Percentiles rank a stretch among this genome's conserved stretches.
These are phyloP conservation scores for Phylloporus scabripes DNA, from an alignment of 768 basidiomycete genomes.

Conservation along the genomic window DNA sequence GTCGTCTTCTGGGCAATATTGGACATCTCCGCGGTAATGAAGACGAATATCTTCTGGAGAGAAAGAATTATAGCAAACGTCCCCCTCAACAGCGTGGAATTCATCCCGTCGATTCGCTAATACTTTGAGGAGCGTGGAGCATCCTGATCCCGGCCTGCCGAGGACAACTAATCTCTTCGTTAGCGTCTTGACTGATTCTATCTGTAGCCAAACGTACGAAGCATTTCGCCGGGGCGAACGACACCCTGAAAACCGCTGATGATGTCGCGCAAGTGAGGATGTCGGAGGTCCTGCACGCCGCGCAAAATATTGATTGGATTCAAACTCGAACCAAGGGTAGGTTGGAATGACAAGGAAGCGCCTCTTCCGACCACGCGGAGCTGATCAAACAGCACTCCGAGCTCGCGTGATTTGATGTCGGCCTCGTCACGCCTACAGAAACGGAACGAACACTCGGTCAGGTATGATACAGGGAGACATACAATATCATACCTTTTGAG, in stretches of 20 bases:
- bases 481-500: slow-evolving; percentile 16
- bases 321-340: slow-evolving; percentile 58
- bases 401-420: slow-evolving; percentile 46
- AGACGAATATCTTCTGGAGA: slow-evolving; percentile 55
- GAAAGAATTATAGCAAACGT: slow-evolving; percentile 73
- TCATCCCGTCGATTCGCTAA: slow-evolving; percentile 72
- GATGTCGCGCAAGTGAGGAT: slow-evolving; percentile 58
- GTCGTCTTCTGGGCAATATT: slow-evolving; percentile 51
- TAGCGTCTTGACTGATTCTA: neutral
- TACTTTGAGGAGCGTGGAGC: slow-evolving; percentile 76
- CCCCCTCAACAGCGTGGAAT: slow-evolving; percentile 62
- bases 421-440: slow-evolving; percentile 41
- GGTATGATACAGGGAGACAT: neutral
- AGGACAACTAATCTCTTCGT: slow-evolving; percentile 55
- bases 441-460: neutral
- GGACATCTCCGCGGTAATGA: slow-evolving; percentile 72
- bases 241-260: slow-evolving; percentile 51
- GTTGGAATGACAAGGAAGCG: slow-evolving; percentile 46
- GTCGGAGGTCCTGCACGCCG: slow-evolving; percentile 41
- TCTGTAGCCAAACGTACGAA: slow-evolving; percentile 41
- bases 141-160: slow-evolving; percentile 81
- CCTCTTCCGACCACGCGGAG: slow-evolving; percentile 59
- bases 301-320: slow-evolving; percentile 45
- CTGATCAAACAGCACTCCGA: slow-evolving; percentile 57
- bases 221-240: slow-evolving; percentile 61